Evolutionary conservation across 2,329 filamentous ascomycete genomes (phyloP), one percentile per base, ranked within the genome.

Genomic region (Stagonosporopsis cucurbitacearum): DNA sequence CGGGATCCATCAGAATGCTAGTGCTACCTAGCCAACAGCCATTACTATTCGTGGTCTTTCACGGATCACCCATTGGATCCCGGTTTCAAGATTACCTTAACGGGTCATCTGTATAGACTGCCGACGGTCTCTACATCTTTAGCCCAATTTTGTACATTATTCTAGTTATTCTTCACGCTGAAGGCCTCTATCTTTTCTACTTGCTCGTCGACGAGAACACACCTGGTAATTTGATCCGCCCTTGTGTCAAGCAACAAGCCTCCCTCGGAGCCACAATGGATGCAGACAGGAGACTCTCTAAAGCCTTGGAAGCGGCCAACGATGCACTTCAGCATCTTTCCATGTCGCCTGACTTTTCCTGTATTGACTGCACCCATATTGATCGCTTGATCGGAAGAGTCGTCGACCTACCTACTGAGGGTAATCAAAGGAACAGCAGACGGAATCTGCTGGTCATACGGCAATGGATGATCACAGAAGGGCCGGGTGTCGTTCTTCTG

Each of bases 321-420:
- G 69, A 73, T 66, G 71, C 70, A 43, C 65, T 72, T 17, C 71
- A 73, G 51, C 71, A 73, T 47, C 62, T 73, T 9, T 71, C 70
- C 44, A 68, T 72, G 67, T 68, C 67, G 25, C 63, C 66, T 13
- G 69, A 72, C 61, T 69, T 69, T 17, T 57, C 54, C 30, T 64
- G 57, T 48, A 59, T 73, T 25, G 71, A 73, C 55, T 73, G 66
- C 53, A 72, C 68, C 46, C 71, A 73, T 41, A 71, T 73, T 49
- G 71, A 73, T 57, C 67, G 70, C 28, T 52, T 73, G 23, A 63
- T 73, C 6, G 71, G 66, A 17, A 63, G 71, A 49, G 70, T 73
- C 19, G 70, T 72, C n/a, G 71, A 73, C 32, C 57, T 73, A 39
- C 71, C 71, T 15, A 73, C 69, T 23, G 71, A 73, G 39, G 64